These are phyloP conservation scores for Rozella allomycis DNA, from an alignment of 371 early-diverging fungal genomes.

Conservation along the genomic window DNA sequence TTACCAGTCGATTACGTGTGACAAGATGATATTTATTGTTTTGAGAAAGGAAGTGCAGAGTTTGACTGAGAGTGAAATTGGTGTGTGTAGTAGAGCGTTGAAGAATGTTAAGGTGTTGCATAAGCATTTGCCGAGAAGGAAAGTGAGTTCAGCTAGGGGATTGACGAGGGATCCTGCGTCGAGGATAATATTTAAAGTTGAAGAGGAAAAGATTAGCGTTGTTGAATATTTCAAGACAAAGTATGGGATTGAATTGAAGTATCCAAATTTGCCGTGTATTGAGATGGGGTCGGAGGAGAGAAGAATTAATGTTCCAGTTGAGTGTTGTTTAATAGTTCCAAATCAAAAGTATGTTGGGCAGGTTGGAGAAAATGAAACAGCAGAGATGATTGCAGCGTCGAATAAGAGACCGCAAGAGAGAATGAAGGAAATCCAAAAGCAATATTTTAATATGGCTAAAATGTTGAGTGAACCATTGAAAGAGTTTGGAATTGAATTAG, in stretches of 20 bases:
- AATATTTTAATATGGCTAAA: not conserved
- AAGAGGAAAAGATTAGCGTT: constrained; percentile 38
- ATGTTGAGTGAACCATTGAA: constrained; percentile 19
- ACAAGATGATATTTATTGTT: too few relatives aligned
- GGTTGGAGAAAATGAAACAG: constrained; percentile 58
- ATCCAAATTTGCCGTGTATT: constrained; percentile 61
- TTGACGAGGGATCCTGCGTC: too few relatives aligned
- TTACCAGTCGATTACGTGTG: too few relatives aligned
- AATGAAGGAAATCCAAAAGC: not conserved
- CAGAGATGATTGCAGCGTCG: constrained; percentile 47
- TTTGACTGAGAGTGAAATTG: too few relatives aligned
- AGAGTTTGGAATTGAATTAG: constrained; percentile 30
- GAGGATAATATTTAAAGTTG: too few relatives aligned
- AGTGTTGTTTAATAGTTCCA: constrained; percentile 53
- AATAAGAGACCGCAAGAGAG: constrained; percentile 8
- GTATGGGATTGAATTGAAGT: constrained; percentile 41
- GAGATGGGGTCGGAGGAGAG: constrained; percentile 29
- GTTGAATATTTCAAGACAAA: constrained; percentile 42
- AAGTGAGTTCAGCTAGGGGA: too few relatives aligned
- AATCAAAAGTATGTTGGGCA: constrained; percentile 52
- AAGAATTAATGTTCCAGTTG: constrained; percentile 48
- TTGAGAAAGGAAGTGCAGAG: too few relatives aligned
- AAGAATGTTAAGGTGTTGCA: too few relatives aligned
- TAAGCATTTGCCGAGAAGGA: too few relatives aligned
- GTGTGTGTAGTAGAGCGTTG: too few relatives aligned